Conservation (phyloP, 345 rosid genomes). For the Fremontodendron californicum region DNA sequence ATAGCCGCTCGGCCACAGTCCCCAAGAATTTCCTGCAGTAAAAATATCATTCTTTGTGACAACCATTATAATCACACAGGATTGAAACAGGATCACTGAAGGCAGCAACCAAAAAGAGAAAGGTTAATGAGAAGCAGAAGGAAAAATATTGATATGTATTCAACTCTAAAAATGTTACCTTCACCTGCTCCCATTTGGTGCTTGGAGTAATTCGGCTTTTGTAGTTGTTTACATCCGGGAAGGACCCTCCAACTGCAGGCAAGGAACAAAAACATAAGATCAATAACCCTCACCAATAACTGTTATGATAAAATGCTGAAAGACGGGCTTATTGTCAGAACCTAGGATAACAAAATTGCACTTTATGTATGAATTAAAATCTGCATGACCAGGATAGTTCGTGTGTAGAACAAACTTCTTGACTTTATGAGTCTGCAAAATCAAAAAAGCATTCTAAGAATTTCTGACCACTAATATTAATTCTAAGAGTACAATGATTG, state of each 20-base stretch:
- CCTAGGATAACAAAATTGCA: slow-evolving; percentile 81
- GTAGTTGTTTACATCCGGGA: slow-evolving; percentile 43
- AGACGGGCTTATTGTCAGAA: slow-evolving; percentile 29
- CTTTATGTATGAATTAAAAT: slow-evolving; percentile 93
- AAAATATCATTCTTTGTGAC: not conserved
- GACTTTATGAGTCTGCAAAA: slow-evolving; percentile 77
- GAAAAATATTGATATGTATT: not conserved
- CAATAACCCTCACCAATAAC: not conserved
- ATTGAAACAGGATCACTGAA: not conserved
- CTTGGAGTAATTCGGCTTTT: slow-evolving; percentile 67
- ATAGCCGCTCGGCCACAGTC: slow-evolving; percentile 97
- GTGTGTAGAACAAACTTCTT: slow-evolving; percentile 95
- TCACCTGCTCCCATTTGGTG: slow-evolving; percentile 95
- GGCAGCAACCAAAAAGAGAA: not conserved
- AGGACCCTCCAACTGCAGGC: slow-evolving; percentile 44
- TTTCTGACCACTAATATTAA: slow-evolving; percentile 9
- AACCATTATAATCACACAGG: not conserved
- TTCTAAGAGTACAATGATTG: slow-evolving; percentile 7
- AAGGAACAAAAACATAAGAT: slow-evolving; percentile 10
- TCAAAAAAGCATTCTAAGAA: slow-evolving; percentile 13
- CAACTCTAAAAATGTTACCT: slow-evolving; percentile 44
- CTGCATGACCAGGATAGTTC: slow-evolving; percentile 97
- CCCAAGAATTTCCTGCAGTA: slow-evolving; percentile 77
- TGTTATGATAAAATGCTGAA: slow-evolving; percentile 4
- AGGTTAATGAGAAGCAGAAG: not conserved